Conservation (phyloP, 177 flowering plant genomes). For the Vitis hybrid region DNA sequence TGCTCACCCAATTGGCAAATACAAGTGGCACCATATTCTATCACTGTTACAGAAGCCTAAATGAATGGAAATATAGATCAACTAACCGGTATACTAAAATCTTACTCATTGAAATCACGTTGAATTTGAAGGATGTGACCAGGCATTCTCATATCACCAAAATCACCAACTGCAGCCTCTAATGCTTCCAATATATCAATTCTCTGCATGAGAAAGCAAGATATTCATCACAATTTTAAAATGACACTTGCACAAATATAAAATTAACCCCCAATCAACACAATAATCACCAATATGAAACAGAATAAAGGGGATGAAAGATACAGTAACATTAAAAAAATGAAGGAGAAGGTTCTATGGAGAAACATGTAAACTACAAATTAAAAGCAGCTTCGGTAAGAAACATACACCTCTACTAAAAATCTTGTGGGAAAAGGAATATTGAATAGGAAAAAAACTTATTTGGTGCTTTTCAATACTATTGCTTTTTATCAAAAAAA, state of each 20-base stretch:
- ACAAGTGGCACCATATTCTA: background rate
- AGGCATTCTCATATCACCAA: slow-evolving; percentile 18
- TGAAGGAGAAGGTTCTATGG: no score
- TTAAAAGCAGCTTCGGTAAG: no score
- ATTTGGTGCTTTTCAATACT: no score
- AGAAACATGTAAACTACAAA: no score
- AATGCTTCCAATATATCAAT: slow-evolving; percentile 65
- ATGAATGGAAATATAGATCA: background rate
- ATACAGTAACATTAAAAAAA: no score
- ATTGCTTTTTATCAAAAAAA: no score
- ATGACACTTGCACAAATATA: background rate
- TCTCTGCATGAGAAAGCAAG: slow-evolving; percentile 47
- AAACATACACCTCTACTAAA: no score
- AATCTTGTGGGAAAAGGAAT: no score
- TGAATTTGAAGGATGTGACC: slow-evolving; percentile 33
- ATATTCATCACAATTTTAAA: background rate
- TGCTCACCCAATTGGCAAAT: background rate
- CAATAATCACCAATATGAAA: no score
- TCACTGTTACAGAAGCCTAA: background rate
- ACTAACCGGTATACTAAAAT: background rate
- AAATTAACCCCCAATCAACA: background rate
- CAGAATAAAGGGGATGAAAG: no score
- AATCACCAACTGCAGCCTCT: slow-evolving; percentile 51
- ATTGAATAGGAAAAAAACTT: no score
- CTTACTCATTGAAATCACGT: slow-evolving; percentile 81